phyloP scores from a whole-genome alignment of 108 stramenopile genomes.

The Poteriospumella lacustris region DNA sequence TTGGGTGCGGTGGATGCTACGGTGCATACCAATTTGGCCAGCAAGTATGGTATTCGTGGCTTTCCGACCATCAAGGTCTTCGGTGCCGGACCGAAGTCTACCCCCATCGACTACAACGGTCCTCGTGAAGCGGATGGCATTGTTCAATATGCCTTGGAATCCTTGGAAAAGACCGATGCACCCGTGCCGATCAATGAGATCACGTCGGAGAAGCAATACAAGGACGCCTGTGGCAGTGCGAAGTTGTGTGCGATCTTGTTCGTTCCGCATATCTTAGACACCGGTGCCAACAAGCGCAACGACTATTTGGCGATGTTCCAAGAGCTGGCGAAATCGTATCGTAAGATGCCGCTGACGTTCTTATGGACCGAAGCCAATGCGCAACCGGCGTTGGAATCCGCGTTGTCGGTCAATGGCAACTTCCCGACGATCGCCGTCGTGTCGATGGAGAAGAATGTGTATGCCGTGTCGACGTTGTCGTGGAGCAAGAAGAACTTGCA shows the following conservation, averaged over 20 bases:
- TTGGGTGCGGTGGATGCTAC: constrained; percentile 74
- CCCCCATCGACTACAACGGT: constrained; percentile 69
- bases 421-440: constrained; percentile 35
- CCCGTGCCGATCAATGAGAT: constrained; percentile 51
- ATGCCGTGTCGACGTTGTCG: constrained; percentile 15
- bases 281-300: constrained; percentile 54
- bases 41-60: constrained; percentile 64
- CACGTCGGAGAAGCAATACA: constrained; percentile 46
- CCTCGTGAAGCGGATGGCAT: constrained; percentile 60
- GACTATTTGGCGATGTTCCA: constrained; percentile 57
- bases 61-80: constrained; percentile 71
- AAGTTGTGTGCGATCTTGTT: constrained; percentile 33
- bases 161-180: constrained; percentile 68
- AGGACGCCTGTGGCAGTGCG: constrained; percentile 10
- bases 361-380: constrained; percentile 32
- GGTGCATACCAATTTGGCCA: constrained; percentile 65
- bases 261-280: constrained; percentile 40
- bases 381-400: constrained; percentile 36
- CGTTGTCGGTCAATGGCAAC: constrained; percentile 6
- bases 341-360: constrained; percentile 26
- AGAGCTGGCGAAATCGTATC: constrained; percentile 24
- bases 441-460: constrained; percentile 22
- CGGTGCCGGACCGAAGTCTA: constrained; percentile 53
- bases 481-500: constrained; percentile 21
- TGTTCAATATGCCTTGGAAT: constrained; percentile 61